These are phyloP conservation scores for Nakazawaea pomicola DNA, from an alignment of 805 yeast genomes.

Conservation along the genomic window DNA sequence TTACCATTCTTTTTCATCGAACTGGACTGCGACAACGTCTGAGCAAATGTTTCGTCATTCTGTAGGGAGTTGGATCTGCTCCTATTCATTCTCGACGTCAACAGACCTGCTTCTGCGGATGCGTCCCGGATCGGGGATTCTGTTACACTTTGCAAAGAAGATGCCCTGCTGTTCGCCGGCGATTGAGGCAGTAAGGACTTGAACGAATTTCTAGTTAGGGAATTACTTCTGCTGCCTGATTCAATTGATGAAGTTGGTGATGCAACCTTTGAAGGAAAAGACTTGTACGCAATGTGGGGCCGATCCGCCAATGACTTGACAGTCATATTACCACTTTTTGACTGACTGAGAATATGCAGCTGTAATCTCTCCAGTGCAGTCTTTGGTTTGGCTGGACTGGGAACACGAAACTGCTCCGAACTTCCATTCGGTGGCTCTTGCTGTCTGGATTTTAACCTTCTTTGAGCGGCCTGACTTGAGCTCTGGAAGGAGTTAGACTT, in stretches of 20 bases:
- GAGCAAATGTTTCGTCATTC: conserved; percentile 13
- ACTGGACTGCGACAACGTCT: no score
- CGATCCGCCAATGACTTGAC: conserved; percentile 22
- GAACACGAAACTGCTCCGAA: not conserved
- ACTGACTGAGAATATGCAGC: conserved; percentile 27
- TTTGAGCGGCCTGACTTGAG: not conserved
- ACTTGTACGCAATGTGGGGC: conserved; percentile 19
- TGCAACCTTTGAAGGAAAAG: conserved; percentile 11
- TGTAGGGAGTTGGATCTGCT: conserved; percentile 25
- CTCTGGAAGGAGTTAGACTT: conserved; percentile 1
- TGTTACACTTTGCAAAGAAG: conserved; percentile 19
- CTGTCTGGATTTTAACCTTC: conserved; percentile 4
- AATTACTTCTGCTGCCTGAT: conserved; percentile 5
- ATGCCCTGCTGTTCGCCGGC: conserved; percentile 17
- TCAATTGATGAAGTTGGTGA: conserved; percentile 5
- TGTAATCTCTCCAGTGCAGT: conserved; percentile 32
- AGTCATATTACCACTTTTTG: conserved; percentile 25
- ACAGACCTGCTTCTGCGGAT: conserved; percentile 15
- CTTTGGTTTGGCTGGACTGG: conserved; percentile 14
- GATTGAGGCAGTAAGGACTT: not conserved
- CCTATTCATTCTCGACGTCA: conserved; percentile 17
- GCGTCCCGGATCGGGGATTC: conserved; percentile 15
- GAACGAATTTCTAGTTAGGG: not conserved
- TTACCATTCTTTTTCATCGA: no score
- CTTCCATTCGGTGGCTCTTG: not conserved